A percentile compares a stretch with the other conserved stretches of the same genome.
Conservation (phyloP, 768 basidiomycete species). For the Tubosaeta sp. region DNA sequence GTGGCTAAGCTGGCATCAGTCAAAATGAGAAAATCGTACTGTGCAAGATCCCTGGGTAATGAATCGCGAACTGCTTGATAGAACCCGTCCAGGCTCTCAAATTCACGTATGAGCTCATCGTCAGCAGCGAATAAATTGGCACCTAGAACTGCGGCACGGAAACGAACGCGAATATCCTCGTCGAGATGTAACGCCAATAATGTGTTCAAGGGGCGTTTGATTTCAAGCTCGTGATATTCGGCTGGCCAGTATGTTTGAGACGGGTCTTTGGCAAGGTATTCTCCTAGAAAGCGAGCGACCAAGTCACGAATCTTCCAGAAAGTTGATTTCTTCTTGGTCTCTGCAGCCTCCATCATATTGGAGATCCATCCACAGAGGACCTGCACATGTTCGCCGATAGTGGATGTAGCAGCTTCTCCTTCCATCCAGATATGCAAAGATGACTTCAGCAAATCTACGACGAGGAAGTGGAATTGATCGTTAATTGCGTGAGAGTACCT, state of each 20-base stretch:
- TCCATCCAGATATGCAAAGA: constrained; percentile 59
- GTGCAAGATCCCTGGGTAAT: constrained; percentile 42
- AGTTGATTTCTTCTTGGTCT: constrained; percentile 35
- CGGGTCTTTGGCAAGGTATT: constrained; percentile 59
- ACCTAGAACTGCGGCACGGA: constrained; percentile 62
- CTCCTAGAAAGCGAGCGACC: constrained; percentile 60
- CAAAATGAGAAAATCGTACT: constrained; percentile 37
- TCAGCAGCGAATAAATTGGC: constrained; percentile 52
- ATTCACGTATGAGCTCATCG: constrained; percentile 27
- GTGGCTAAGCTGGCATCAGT: constrained; percentile 9
- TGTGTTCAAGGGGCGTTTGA: constrained; percentile 40
- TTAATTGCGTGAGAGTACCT: constrained; percentile 54
- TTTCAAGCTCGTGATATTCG: constrained; percentile 23
- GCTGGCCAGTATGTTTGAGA: constrained; percentile 45
- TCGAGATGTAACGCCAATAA: constrained; percentile 59
- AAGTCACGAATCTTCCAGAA: constrained; percentile 70
- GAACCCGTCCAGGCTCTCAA: constrained; percentile 23
- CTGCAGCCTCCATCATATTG: constrained; percentile 34
- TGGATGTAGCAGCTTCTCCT: constrained; percentile 26
- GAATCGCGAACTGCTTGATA: constrained; percentile 47
- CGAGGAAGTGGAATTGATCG: constrained; percentile 48
- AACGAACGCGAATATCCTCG: constrained; percentile 78
- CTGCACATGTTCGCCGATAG: constrained; percentile 43
- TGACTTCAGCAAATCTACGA: constrained; percentile 59
- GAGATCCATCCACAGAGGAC: constrained; percentile 55